These are phyloP conservation scores for Cryptococcus wingfieldii DNA, from an alignment of 1,284 basidiomycete species.

Conservation along the genomic window DNA sequence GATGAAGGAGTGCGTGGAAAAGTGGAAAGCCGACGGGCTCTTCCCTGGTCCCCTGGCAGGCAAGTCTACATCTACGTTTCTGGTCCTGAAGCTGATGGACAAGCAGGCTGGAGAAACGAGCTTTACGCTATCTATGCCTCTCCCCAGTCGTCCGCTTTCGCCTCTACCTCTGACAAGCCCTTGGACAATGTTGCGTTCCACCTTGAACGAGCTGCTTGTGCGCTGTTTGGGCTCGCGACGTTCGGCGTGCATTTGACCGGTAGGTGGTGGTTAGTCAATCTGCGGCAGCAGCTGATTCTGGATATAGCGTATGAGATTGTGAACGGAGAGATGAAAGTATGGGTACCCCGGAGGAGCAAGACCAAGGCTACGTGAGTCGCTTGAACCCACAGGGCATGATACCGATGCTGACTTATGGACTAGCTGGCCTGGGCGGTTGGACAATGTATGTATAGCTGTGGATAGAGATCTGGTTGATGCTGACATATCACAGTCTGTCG, in stretches of 20 bases:
- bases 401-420: not conserved
- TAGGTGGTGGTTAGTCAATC: conserved; percentile 3
- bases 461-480: not conserved
- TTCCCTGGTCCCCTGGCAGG: conserved; percentile 48
- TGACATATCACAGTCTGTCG: conserved; percentile 43
- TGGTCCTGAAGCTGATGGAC: not conserved
- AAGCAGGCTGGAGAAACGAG: conserved; percentile 71
- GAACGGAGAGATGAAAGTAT: conserved; percentile 57
- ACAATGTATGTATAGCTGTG: conserved; percentile 20
- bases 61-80: conserved; percentile 19
- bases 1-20: conserved; percentile 37
- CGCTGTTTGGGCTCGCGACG: conserved; percentile 83
- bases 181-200: conserved; percentile 68
- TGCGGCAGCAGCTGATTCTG: not conserved
- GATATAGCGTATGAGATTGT: conserved; percentile 40
- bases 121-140: conserved; percentile 74
- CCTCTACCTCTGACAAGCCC: conserved; percentile 8
- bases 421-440: conserved; percentile 60
- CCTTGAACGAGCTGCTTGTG: conserved; percentile 74
- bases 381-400: not conserved
- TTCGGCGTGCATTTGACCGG: conserved; percentile 55
- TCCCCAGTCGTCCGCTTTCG: conserved; percentile 53
- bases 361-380: conserved; percentile 77
- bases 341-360: conserved; percentile 79
- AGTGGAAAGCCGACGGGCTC: conserved; percentile 43